Conservation (phyloP, 176 grass and related monocot species). For the Luzula sylvatica region DNA sequence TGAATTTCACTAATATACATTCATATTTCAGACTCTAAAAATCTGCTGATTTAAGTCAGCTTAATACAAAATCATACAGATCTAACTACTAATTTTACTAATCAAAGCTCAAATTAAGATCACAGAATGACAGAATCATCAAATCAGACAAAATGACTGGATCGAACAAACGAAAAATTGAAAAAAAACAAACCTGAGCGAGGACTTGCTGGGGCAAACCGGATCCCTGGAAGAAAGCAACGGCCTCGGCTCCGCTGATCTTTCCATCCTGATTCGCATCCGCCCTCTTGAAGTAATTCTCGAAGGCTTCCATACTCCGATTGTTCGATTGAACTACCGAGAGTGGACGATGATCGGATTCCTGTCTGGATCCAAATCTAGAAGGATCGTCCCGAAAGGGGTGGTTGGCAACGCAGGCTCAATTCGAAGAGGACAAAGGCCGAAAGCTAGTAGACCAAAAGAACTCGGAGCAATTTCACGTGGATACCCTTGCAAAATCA, state of each 20-base stretch:
- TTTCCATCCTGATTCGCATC: conserved; percentile 95
- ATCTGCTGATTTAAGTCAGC: no score
- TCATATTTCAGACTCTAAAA: no score
- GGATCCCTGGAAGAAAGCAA: conserved; percentile 85
- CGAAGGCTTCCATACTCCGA: conserved; percentile 67
- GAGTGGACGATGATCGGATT: neutral
- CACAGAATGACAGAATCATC: neutral
- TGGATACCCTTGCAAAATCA: no score
- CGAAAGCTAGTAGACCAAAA: conserved; percentile 6
- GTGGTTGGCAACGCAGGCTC: neutral
- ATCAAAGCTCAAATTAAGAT: conserved; percentile 17
- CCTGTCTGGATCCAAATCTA: conserved; percentile 19
- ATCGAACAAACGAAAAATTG: no score
- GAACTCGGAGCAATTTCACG: neutral
- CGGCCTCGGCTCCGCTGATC: conserved; percentile 90
- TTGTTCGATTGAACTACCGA: conserved; percentile 18
- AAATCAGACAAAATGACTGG: neutral
- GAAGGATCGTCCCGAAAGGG: neutral
- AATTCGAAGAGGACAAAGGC: neutral
- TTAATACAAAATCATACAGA: no score
- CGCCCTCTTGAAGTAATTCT: conserved; percentile 82
- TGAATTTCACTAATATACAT: no score
- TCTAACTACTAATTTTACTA: conserved; percentile 2
- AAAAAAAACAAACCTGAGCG: conserved; percentile 45
- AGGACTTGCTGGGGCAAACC: conserved; percentile 75